Percentiles rank a stretch among this genome's conserved stretches.
phyloP scores from a whole-genome alignment of 2,329 filamentous ascomycete genomes.

The Diplocarpon rosae region DNA sequence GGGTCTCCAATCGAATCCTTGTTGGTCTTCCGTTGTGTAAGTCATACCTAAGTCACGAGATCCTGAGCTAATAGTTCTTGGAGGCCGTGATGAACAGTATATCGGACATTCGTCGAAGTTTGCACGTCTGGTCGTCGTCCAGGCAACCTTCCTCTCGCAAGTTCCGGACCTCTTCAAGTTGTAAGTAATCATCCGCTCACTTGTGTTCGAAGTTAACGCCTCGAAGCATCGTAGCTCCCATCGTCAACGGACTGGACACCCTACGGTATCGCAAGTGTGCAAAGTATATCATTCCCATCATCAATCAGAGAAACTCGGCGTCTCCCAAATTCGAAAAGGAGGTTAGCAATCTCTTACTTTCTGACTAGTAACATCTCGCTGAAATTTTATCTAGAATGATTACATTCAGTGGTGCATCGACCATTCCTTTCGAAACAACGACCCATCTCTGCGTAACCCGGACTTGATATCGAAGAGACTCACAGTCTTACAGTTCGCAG shows the following conservation, averaged over 20 bases:
- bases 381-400: slow-evolving; percentile 24
- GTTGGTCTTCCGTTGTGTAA: slow-evolving; percentile 26
- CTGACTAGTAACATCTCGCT: slow-evolving; percentile 3
- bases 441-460: slow-evolving; percentile 28
- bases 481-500: slow-evolving; percentile 19
- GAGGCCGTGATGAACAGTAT: slow-evolving; percentile 28
- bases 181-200: slow-evolving; percentile 20
- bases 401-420: slow-evolving; percentile 32
- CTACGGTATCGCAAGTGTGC: slow-evolving; percentile 22
- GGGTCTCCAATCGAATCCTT: slow-evolving; percentile 24
- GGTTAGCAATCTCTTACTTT: neutral
- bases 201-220: slow-evolving; percentile 7
- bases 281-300: slow-evolving; percentile 27
- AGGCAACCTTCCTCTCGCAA: slow-evolving; percentile 26
- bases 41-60: neutral
- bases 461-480: slow-evolving; percentile 25
- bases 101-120: slow-evolving; percentile 24
- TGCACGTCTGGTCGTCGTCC: slow-evolving; percentile 27
- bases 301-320: slow-evolving; percentile 24
- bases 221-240: slow-evolving; percentile 17
- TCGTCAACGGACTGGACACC: slow-evolving; percentile 14
- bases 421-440: slow-evolving; percentile 29
- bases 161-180: slow-evolving; percentile 27
- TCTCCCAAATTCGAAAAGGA: slow-evolving; percentile 16
- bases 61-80: neutral